phyloP scores from a whole-genome alignment of 179 eudicot species.

The Beta lomatogona region DNA sequence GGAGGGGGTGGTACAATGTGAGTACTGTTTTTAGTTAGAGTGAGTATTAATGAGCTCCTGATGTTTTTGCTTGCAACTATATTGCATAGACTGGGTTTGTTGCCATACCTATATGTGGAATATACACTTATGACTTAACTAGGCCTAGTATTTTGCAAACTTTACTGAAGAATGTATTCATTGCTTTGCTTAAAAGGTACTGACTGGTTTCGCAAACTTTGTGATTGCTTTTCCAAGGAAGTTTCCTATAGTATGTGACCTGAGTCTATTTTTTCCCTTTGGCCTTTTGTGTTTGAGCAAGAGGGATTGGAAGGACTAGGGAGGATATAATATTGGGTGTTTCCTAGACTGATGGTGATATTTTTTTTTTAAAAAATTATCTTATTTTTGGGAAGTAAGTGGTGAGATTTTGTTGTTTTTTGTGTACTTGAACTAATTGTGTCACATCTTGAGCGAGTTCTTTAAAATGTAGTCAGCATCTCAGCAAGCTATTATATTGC shows the following conservation, averaged over 20 bases:
- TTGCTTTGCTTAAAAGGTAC: not conserved
- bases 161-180: not conserved
- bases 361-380: not conserved
- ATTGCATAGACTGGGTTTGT: not conserved
- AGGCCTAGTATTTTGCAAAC: not conserved
- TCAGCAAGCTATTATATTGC: not conserved
- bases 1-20: not conserved
- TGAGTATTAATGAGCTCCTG: not conserved
- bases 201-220: not conserved
- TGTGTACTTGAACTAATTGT: not conserved
- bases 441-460: not conserved
- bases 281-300: not conserved
- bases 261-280: not conserved
- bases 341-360: not conserved
- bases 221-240: conserved; percentile 5
- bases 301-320: not conserved
- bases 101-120: not conserved
- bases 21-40: not conserved
- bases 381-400: no score
- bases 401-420: not conserved
- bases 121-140: not conserved
- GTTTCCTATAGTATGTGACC: not conserved
- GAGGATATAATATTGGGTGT: not conserved
- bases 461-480: not conserved
- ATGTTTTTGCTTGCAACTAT: not conserved